These are phyloP conservation scores for Plasmopara viticola DNA, from an alignment of 352 stramenopile genomes.

Conservation along the genomic window DNA sequence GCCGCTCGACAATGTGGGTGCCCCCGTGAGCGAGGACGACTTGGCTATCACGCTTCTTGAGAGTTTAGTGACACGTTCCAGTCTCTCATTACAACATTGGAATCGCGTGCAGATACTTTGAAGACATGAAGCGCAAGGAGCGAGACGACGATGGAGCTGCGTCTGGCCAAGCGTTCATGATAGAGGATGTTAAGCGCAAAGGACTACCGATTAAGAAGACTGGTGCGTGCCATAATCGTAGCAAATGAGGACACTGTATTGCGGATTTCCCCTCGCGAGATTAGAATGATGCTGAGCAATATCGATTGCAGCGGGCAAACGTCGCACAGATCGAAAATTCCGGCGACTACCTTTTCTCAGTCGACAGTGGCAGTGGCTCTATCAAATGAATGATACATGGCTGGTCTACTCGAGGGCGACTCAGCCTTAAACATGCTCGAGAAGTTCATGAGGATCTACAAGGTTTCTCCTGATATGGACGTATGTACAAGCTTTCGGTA, in stretches of 20 bases:
- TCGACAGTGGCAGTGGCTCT: background rate
- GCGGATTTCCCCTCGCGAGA: too few species aligned
- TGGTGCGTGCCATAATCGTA: too few species aligned
- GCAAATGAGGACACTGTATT: too few species aligned
- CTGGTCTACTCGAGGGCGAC: background rate
- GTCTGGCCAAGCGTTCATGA: conserved; percentile 2
- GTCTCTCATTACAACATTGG: too few species aligned
- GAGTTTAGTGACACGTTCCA: too few species aligned
- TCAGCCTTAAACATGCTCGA: background rate
- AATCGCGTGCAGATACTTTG: too few species aligned
- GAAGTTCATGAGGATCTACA: conserved; percentile 1
- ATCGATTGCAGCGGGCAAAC: too few species aligned
- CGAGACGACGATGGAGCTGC: background rate
- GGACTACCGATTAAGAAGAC: background rate
- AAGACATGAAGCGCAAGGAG: background rate
- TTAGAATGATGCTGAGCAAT: too few species aligned
- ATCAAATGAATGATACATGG: background rate
- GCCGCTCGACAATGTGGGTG: too few species aligned
- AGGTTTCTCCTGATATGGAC: background rate
- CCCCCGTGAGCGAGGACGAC: too few species aligned
- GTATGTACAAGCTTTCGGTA: background rate
- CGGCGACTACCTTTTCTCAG: background rate
- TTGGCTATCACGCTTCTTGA: too few species aligned
- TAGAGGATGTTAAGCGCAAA: background rate
- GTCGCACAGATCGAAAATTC: too few species aligned